phyloP scores from a whole-genome alignment of 805 yeast species.

The Blastobotrys peoriensis region DNA sequence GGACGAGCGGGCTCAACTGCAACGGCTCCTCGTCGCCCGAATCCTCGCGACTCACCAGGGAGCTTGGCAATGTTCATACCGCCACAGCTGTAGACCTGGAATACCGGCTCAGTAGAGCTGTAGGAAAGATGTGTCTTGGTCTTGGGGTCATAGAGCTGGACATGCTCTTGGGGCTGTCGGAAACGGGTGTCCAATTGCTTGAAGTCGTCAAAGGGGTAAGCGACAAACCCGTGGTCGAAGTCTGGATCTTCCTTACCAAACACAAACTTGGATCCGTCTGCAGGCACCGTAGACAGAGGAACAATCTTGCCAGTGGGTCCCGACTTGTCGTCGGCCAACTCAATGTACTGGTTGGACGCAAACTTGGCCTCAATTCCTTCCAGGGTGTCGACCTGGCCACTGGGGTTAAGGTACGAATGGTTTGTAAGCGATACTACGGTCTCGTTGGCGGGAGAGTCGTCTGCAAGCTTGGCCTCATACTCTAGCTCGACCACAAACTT shows the following conservation, averaged over 20 bases:
- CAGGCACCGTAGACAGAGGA: constrained; percentile 21
- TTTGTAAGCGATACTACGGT: constrained; percentile 56
- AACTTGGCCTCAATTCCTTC: constrained; percentile 37
- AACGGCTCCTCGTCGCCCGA: constrained; percentile 42
- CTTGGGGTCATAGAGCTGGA: constrained; percentile 42
- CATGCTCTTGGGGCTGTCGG: constrained; percentile 31
- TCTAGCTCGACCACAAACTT: constrained; percentile 42
- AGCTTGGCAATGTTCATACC: constrained; percentile 35
- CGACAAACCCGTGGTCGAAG: constrained; percentile 46
- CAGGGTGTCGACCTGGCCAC: constrained; percentile 26
- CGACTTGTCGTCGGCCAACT: constrained; percentile 35
- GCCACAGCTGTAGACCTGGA: constrained; percentile 62
- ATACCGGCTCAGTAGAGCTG: constrained; percentile 57
- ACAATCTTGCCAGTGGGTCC: constrained; percentile 43
- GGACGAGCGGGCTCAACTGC: constrained; percentile 59
- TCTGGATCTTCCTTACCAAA: constrained; percentile 31
- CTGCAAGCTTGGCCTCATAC: constrained; percentile 37
- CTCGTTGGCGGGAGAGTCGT: constrained; percentile 32
- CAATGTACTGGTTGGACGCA: constrained; percentile 37
- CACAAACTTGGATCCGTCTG: constrained; percentile 18
- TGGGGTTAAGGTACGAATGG: constrained; percentile 55
- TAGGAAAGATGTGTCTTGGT: constrained; percentile 39
- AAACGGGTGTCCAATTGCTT: constrained; percentile 44
- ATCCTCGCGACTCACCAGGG: constrained; percentile 24
- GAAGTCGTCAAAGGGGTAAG: constrained; percentile 17